Evolutionary conservation across 257 asterid species (phyloP), one percentile per base, ranked within the genome.

Genomic region (Echium plantagineum): DNA sequence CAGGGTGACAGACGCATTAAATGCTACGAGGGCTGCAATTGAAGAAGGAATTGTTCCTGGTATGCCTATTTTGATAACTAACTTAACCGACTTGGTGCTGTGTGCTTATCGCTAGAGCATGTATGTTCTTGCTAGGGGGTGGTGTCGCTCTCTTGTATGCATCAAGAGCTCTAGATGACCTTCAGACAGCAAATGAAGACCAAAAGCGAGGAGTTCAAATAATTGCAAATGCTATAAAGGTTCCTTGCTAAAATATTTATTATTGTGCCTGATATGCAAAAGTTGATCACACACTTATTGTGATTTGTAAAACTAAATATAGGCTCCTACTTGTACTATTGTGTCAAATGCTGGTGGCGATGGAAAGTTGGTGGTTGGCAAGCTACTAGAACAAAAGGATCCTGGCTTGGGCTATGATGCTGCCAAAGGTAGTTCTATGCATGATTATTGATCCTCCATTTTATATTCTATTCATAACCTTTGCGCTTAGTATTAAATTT

Each of bases 11-110:
- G 97, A 89, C 79, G 97, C 97, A 75, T 74, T 89, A 22, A 89
- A 89, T 78, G 94, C 97, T 58, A 86, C 95, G 24, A 76, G 87
- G 72, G 97, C 97, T 62, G 97, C 97, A 55, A 83, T 89, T 62
- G 95, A 84, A 78, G 97, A 89, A 79, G 97, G 95, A 72, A 84
- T 84, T 73, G 85, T 86, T 66, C 93, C 95, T 63, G 97, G 97
- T 89, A 64, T 56, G 55, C 3, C 56, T 49, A 67, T 62, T 42
- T 26, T 66, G 49, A 56, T 31, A 28, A 21, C 22, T 32, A 62
- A 15, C 24, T 18, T 59, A 6, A 54, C 13, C 56, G 57, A 67
- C 20, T 26, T 42, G 60, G 30, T 61, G 56, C 15, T 48, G 15
- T 64, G 54, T 30, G 24, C 52, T 47, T 24, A 57, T n/a, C 32